phyloP scores from a whole-genome alignment of 2,329 filamentous ascomycete genomes.

The Claviceps africana region DNA sequence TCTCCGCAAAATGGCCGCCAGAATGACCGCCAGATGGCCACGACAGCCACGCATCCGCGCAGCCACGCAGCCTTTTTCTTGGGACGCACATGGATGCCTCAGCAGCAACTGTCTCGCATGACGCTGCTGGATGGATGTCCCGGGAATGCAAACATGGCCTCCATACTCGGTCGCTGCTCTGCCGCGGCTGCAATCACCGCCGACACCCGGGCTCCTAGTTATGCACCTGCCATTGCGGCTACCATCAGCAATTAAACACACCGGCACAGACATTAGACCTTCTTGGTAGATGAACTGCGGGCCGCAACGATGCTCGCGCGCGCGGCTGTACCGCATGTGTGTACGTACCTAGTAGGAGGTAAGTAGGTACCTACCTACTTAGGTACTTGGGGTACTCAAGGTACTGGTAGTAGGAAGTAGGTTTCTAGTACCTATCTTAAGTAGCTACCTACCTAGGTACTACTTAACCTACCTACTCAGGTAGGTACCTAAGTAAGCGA shows the following conservation, averaged over 20 bases:
- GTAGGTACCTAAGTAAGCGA: too few relatives aligned
- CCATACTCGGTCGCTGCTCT: not conserved
- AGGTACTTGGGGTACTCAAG: too few relatives aligned
- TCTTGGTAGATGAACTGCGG: not conserved
- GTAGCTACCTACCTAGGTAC: too few relatives aligned
- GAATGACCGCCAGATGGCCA: not conserved
- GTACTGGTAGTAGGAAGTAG: too few relatives aligned
- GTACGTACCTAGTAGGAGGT: too few relatives aligned
- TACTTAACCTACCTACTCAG: too few relatives aligned
- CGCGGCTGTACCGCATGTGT: not conserved
- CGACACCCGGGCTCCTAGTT: not conserved
- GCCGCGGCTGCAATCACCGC: not conserved
- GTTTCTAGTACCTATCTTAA: too few relatives aligned
- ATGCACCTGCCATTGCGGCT: not conserved
- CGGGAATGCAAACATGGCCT: not conserved
- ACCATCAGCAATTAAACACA: not conserved
- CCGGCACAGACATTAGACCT: not conserved
- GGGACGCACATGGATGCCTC: not conserved
- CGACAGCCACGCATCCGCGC: not conserved
- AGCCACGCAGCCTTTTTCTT: not conserved
- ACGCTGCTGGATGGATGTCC: not conserved
- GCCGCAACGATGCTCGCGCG: not conserved
- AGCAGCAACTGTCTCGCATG: not conserved
- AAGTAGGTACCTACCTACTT: too few relatives aligned
- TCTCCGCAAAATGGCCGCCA: too few relatives aligned